phyloP scores from a whole-genome alignment of 768 basidiomycete genomes.

The Hydnum rufescens region DNA sequence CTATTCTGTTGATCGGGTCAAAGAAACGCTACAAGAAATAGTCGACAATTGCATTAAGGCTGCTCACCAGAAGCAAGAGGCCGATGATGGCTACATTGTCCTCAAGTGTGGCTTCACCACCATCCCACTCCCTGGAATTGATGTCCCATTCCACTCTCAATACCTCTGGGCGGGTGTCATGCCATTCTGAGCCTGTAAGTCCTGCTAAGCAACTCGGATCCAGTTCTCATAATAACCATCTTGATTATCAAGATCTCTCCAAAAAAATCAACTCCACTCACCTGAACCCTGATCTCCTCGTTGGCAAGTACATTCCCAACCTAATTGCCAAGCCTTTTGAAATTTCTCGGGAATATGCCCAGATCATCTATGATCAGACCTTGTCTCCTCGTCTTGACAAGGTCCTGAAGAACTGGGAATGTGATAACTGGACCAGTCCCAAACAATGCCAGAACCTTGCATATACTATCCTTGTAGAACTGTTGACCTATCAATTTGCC shows the following conservation, averaged over 20 bases:
- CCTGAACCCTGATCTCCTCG: constrained; percentile 83
- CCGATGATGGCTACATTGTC: constrained; percentile 74
- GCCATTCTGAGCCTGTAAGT: constrained; percentile 90
- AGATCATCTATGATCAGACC: constrained; percentile 92
- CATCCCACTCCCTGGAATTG: constrained; percentile 88
- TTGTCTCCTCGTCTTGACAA: constrained; percentile 88
- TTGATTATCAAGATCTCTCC: constrained; percentile 66
- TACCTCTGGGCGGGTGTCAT: constrained; percentile 98
- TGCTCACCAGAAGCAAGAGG: constrained; percentile 57
- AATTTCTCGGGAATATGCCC: constrained; percentile 69
- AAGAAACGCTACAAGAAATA: constrained; percentile 88
- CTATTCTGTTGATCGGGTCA: constrained; percentile 79
- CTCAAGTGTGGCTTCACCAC: constrained; percentile 95
- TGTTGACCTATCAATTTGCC: constrained; percentile 94
- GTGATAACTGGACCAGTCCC: constrained; percentile 63
- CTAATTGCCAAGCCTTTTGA: constrained; percentile 78
- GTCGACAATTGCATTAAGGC: constrained; percentile 61
- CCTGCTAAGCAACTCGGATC: neutral
- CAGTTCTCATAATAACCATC: neutral
- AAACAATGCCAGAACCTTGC: constrained; percentile 85
- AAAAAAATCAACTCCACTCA: constrained; percentile 92
- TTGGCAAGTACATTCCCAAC: constrained; percentile 95
- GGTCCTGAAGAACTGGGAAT: constrained; percentile 85
- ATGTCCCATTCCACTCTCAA: constrained; percentile 98
- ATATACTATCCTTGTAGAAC: constrained; percentile 89